Conservation (phyloP, 2,329 filamentous ascomycete species). For the Fusarium cyanostomum region DNA sequence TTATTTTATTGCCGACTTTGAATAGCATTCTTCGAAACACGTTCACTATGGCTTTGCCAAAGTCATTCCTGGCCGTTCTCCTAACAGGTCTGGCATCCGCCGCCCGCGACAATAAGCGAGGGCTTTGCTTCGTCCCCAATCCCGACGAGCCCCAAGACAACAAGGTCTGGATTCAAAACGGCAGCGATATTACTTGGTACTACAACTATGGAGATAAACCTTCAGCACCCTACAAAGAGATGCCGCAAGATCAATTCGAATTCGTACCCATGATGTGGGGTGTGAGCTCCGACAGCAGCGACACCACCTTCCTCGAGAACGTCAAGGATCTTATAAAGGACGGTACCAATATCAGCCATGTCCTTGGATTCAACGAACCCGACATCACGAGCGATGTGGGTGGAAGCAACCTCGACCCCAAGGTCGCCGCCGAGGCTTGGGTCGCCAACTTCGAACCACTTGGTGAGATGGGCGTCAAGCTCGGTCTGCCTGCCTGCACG, state of each 20-base stretch:
- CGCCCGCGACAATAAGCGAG: conserved; percentile 66
- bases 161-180: conserved; percentile 66
- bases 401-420: conserved; percentile 69
- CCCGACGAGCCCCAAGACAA: conserved; percentile 67
- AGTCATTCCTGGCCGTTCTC: conserved; percentile 29
- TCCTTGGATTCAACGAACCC: conserved; percentile 84
- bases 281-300: conserved; percentile 55
- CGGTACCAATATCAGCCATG: conserved; percentile 69
- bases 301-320: conserved; percentile 68
- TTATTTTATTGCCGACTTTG: neutral
- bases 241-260: conserved; percentile 66
- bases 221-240: conserved; percentile 59
- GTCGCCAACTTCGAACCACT: conserved; percentile 77
- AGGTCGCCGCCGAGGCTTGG: conserved; percentile 73
- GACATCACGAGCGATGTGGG: conserved; percentile 66
- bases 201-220: conserved; percentile 78
- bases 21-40: neutral
- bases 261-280: conserved; percentile 89
- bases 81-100: conserved; percentile 41
- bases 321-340: conserved; percentile 64
- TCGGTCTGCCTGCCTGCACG: conserved; percentile 77
- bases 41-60: conserved; percentile 18
- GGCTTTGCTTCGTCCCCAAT: conserved; percentile 74
- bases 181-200: conserved; percentile 79
- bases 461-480: conserved; percentile 67